Evolutionary conservation across 768 basidiomycete genomes (phyloP).

Genomic region (Solioccasus polychromus): DNA sequence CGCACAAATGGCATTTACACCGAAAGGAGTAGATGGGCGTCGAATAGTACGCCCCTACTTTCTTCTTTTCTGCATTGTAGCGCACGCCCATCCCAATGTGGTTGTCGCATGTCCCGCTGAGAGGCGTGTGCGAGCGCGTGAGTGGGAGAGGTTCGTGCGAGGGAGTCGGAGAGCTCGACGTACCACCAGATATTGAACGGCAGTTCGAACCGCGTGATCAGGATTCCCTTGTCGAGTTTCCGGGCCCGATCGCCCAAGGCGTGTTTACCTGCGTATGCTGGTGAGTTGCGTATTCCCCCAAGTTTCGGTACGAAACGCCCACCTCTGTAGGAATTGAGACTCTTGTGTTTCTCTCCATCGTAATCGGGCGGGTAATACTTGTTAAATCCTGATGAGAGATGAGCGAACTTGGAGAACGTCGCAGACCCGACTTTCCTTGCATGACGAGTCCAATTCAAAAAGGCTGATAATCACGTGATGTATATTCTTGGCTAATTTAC

Average conservation of each 20-base stretch:
- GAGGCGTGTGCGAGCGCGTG: neutral
- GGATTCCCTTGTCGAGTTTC: conserved; percentile 93
- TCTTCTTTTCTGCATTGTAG: conserved; percentile 99
- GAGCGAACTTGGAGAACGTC: conserved; percentile 2
- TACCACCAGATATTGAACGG: conserved; percentile 98
- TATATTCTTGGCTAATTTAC: conserved; percentile 4
- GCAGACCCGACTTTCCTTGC: conserved; percentile 37
- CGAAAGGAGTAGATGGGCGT: conserved; percentile 94
- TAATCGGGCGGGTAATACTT: conserved; percentile 80
- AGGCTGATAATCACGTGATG: conserved; percentile 5
- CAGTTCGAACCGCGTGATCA: conserved; percentile 93
- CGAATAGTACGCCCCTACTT: conserved; percentile 90
- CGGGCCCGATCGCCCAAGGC: conserved; percentile 90
- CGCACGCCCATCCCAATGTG: conserved; percentile 99
- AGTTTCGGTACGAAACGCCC: conserved; percentile 1
- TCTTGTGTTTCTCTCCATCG: conserved; percentile 66
- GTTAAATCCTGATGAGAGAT: conserved; percentile 54
- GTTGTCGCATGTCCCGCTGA: conserved; percentile 88
- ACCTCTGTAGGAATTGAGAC: conserved; percentile 74
- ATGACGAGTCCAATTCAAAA: conserved; percentile 26
- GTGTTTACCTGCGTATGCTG: conserved; percentile 69
- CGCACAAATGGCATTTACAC: conserved; percentile 97
- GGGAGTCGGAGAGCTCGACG: neutral
- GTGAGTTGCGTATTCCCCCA: neutral
- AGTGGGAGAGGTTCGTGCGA: too few species aligned